These are phyloP conservation scores for Durusdinium trenchii DNA, from an alignment of 73 alveolate species.

Conservation along the genomic window DNA sequence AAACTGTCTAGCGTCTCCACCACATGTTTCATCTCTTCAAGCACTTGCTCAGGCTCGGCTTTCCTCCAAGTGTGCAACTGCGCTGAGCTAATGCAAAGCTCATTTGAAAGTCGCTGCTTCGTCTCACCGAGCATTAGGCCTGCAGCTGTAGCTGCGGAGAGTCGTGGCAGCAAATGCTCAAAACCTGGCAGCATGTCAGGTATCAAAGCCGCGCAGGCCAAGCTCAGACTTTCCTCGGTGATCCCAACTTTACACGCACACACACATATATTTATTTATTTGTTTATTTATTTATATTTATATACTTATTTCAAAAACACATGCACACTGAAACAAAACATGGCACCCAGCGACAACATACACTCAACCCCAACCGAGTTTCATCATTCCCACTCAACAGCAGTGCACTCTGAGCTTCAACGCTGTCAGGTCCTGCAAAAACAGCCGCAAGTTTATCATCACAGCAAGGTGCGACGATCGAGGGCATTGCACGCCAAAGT, in stretches of 20 bases:
- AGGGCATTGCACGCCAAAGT: slow-evolving; percentile 61
- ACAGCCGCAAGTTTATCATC: not conserved
- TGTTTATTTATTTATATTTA: too few relatives aligned
- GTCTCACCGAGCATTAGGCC: not conserved
- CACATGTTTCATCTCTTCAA: not conserved
- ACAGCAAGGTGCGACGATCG: slow-evolving; percentile 6
- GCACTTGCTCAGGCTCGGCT: not conserved
- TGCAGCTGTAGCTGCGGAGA: slow-evolving; percentile 15
- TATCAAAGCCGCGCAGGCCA: not conserved
- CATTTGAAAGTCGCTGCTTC: not conserved
- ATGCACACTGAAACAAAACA: too few relatives aligned
- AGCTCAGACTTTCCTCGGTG: too few relatives aligned
- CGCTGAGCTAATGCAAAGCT: slow-evolving; percentile 33
- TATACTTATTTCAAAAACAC: too few relatives aligned
- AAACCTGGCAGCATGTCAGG: not conserved
- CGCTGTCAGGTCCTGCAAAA: not conserved
- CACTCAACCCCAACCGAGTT: too few relatives aligned
- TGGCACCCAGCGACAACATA: too few relatives aligned
- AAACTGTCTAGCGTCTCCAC: not conserved
- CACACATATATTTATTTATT: too few relatives aligned
- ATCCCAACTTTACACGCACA: too few relatives aligned
- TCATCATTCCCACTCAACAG: too few relatives aligned
- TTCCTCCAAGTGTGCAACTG: not conserved
- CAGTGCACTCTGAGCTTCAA: too few relatives aligned
- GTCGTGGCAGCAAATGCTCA: not conserved